Percentiles rank a stretch among this genome's conserved stretches.
Conservation (phyloP, 2,329 filamentous ascomycete genomes). For the Aspergillus uvarum region DNA sequence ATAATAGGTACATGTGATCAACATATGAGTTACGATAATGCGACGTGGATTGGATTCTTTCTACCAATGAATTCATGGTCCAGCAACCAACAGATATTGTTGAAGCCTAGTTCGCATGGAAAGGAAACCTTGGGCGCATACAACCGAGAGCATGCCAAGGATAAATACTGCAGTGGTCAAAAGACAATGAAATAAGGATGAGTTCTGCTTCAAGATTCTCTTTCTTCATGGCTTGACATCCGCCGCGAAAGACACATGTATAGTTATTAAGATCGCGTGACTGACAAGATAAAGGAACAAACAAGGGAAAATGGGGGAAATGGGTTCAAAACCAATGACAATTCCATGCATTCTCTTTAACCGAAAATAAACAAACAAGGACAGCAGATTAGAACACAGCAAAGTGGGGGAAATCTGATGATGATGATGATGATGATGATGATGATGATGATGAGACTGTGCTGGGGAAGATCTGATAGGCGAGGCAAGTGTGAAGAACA, state of each 20-base stretch:
- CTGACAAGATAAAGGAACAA: background rate
- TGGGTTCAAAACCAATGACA: constrained; percentile 18
- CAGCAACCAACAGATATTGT: background rate
- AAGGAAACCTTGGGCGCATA: background rate
- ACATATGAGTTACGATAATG: background rate
- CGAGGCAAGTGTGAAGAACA: constrained; percentile 20
- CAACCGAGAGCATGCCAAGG: background rate
- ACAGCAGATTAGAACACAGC: constrained; percentile 11
- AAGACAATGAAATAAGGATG: background rate
- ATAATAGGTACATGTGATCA: background rate
- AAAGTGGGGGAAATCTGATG: constrained; percentile 18
- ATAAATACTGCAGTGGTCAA: background rate
- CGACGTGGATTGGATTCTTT: background rate
- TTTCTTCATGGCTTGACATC: background rate
- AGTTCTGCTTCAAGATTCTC: background rate
- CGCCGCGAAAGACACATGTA: background rate
- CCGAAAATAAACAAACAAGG: constrained; percentile 26
- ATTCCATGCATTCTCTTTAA: constrained; percentile 38
- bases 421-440: constrained; percentile 13
- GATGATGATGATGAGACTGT: constrained; percentile 24
- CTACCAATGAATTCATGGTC: background rate
- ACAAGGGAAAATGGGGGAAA: background rate
- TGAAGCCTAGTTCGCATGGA: background rate
- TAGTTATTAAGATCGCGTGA: background rate
- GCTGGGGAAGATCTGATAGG: constrained; percentile 25